Conservation (phyloP, 2,329 filamentous ascomycete genomes). For the Thielaviopsis musarum region DNA sequence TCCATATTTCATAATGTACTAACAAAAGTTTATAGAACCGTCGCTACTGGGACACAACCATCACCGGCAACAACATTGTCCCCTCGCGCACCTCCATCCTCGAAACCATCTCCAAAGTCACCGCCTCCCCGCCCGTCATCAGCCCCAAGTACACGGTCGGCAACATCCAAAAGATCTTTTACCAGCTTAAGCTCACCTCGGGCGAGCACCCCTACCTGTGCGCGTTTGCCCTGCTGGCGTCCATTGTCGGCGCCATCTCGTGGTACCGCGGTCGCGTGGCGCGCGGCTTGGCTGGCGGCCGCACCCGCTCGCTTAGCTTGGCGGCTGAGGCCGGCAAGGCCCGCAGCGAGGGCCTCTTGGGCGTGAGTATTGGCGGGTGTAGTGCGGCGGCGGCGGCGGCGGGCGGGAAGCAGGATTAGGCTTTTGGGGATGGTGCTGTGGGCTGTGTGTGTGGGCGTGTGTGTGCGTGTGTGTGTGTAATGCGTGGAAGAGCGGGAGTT, state of each 20-base stretch:
- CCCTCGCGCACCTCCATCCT: slow-evolving; percentile 80
- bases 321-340: slow-evolving; percentile 10
- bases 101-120: slow-evolving; percentile 62
- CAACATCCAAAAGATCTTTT: slow-evolving; percentile 53
- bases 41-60: slow-evolving; percentile 85
- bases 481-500: background rate
- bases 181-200: slow-evolving; percentile 43
- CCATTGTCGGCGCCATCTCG: slow-evolving; percentile 4
- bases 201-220: slow-evolving; percentile 42
- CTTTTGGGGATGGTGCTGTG: background rate
- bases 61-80: slow-evolving; percentile 77
- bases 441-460: too few species aligned
- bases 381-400: background rate
- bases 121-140: slow-evolving; percentile 52
- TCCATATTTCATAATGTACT: slow-evolving; percentile 17
- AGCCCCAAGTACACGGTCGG: slow-evolving; percentile 63
- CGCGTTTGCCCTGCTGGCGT: slow-evolving; percentile 30
- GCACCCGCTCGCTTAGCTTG: slow-evolving; percentile 8
- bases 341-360: slow-evolving; percentile 3
- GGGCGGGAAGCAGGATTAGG: slow-evolving; percentile 11
- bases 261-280: slow-evolving; percentile 34
- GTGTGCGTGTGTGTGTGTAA: background rate
- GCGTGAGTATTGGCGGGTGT: background rate
- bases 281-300: slow-evolving; percentile 14
- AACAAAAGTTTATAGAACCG: slow-evolving; percentile 49